Evolutionary conservation across 768 basidiomycete genomes (phyloP).

Genomic region (Dacryopinax spathularia): DNA sequence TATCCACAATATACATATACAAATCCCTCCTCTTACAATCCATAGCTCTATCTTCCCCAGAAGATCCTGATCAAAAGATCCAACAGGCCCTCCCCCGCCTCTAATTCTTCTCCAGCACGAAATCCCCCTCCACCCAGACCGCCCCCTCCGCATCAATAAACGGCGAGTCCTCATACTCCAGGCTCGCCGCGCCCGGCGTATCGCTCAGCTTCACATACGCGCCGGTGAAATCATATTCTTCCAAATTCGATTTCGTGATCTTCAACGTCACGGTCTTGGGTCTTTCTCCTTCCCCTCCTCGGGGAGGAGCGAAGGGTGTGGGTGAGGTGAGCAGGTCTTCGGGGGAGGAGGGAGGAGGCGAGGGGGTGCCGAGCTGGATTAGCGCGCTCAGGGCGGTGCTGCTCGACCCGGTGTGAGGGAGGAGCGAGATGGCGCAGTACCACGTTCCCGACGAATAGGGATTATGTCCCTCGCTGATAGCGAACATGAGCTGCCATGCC

Average conservation of each 20-base stretch:
- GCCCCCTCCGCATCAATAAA: not conserved
- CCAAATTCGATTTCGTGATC: not conserved
- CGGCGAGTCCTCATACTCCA: slow-evolving; percentile 3
- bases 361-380: not conserved
- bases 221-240: not conserved
- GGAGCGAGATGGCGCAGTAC: not conserved
- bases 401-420: not conserved
- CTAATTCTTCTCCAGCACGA: not conserved
- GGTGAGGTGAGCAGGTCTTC: not conserved
- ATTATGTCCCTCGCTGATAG: not conserved
- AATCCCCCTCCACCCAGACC: not conserved
- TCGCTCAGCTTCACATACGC: not conserved
- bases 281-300: not conserved
- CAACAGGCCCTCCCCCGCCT: too few relatives aligned
- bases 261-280: not conserved
- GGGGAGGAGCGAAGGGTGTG: not conserved
- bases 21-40: too few relatives aligned
- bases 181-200: not conserved
- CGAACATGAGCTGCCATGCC: not conserved
- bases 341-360: not conserved
- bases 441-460: not conserved
- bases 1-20: too few relatives aligned
- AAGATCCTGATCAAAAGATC: too few relatives aligned
- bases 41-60: too few relatives aligned
- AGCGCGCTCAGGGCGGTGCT: not conserved